Evolutionary conservation across 345 rosid genomes (phyloP).

Genomic region (Eucalyptus marginata): DNA sequence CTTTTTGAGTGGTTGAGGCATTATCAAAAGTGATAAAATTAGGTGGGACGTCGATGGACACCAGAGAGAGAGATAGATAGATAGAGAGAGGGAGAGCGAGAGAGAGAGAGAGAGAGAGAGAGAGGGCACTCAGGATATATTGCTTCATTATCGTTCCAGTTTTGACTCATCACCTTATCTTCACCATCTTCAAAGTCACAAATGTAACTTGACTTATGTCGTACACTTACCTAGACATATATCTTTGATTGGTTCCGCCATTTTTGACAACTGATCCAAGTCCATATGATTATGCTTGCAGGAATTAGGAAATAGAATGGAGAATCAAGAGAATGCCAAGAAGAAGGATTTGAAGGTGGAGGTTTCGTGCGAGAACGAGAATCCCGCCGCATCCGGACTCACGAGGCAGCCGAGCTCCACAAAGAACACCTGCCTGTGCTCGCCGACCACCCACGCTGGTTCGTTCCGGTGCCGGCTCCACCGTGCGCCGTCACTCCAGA

Average conservation of each 20-base stretch:
- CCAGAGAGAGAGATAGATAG: not conserved
- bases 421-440: constrained; percentile 53
- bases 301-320: constrained; percentile 3
- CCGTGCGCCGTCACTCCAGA: constrained; percentile 30
- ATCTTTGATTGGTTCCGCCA: not conserved
- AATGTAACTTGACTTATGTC: not conserved
- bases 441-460: constrained; percentile 69
- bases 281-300: not conserved
- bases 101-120: not conserved
- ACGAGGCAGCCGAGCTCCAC: constrained; percentile 43
- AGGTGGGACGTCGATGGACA: not conserved
- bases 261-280: not conserved
- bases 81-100: not conserved
- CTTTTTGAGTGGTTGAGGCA: not conserved
- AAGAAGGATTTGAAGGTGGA: constrained; percentile 26
- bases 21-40: not conserved
- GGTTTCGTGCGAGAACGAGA: constrained; percentile 6
- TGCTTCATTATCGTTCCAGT: not conserved
- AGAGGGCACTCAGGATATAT: not conserved
- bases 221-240: not conserved
- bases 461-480: constrained; percentile 54
- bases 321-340: not conserved
- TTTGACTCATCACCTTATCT: not conserved
- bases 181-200: not conserved
- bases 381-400: not conserved